phyloP scores from a whole-genome alignment of 75 land plant species.

The Adiantum capillusveneris region DNA sequence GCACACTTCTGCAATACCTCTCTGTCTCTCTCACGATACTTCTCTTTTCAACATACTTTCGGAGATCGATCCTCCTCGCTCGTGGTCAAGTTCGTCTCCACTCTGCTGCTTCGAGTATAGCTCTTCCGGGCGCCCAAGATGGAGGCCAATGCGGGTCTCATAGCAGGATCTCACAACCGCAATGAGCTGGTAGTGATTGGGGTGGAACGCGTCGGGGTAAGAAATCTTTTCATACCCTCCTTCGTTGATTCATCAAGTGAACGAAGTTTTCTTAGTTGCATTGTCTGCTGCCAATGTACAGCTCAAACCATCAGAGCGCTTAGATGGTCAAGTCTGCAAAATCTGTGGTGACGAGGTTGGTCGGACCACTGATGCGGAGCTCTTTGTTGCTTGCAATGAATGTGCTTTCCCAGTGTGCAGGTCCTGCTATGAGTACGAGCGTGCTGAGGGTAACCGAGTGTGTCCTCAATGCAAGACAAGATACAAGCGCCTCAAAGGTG shows the following conservation, averaged over 20 bases:
- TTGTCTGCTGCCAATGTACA: no score
- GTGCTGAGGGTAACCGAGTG: conserved; percentile 64
- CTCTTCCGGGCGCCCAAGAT: conserved; percentile 9
- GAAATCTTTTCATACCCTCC: not conserved
- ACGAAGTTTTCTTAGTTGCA: no score
- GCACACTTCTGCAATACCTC: no score
- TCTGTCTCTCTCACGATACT: no score
- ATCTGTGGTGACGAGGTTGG: conserved; percentile 89
- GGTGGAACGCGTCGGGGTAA: conserved; percentile 7
- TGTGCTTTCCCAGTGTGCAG: conserved; percentile 89
- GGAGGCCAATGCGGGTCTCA: conserved; percentile 70
- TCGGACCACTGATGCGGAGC: conserved; percentile 56
- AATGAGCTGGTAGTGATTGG: conserved; percentile 69
- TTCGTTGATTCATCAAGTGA: no score
- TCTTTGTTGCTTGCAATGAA: conserved; percentile 90
- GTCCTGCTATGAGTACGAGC: conserved; percentile 83
- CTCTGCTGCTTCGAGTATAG: not conserved
- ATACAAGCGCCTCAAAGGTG: conserved; percentile 74
- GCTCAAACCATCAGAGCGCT: conserved; percentile 51
- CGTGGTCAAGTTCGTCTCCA: no score
- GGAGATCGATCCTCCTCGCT: no score
- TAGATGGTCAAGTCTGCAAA: conserved; percentile 64
- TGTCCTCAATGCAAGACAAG: conserved; percentile 89
- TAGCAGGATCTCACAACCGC: conserved; percentile 69
- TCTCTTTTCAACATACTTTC: no score